phyloP scores from a whole-genome alignment of 116 monocot genomes.

The Dioscorea cayenensis region DNA sequence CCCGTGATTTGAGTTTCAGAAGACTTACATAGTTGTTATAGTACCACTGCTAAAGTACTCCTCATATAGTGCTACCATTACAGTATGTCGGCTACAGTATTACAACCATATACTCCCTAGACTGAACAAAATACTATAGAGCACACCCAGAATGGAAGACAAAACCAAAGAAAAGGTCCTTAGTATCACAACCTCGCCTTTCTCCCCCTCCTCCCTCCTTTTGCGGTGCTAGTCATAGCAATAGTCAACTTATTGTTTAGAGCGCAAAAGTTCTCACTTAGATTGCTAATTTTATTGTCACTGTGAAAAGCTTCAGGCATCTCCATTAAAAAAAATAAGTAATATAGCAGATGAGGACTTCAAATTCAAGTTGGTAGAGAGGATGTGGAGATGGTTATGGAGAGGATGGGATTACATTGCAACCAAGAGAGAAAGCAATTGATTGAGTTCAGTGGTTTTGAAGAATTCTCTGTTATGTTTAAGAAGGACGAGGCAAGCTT shows the following conservation, averaged over 20 bases:
- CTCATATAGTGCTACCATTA: too few relatives aligned
- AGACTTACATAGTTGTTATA: too few relatives aligned
- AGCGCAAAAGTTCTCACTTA: neutral
- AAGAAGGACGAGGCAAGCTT: constrained; percentile 36
- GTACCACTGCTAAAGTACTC: too few relatives aligned
- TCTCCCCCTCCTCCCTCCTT: too few relatives aligned
- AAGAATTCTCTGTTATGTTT: constrained; percentile 15
- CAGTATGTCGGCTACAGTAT: too few relatives aligned
- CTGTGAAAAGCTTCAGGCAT: neutral
- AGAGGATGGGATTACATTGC: neutral
- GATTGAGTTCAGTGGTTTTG: neutral
- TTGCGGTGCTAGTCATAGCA: too few relatives aligned
- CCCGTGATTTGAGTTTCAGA: too few relatives aligned
- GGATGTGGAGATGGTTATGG: constrained; percentile 1
- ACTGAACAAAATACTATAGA: too few relatives aligned
- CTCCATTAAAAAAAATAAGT: neutral
- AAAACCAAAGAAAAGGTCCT: too few relatives aligned
- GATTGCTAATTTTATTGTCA: neutral
- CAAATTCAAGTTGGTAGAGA: neutral
- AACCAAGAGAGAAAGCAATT: neutral
- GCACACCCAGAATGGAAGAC: too few relatives aligned
- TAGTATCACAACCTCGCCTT: too few relatives aligned
- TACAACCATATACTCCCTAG: too few relatives aligned
- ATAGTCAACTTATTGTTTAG: neutral
- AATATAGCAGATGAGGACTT: neutral